These are phyloP conservation scores for Globisporangium middletonii DNA, from an alignment of 352 stramenopile genomes.

Conservation along the genomic window DNA sequence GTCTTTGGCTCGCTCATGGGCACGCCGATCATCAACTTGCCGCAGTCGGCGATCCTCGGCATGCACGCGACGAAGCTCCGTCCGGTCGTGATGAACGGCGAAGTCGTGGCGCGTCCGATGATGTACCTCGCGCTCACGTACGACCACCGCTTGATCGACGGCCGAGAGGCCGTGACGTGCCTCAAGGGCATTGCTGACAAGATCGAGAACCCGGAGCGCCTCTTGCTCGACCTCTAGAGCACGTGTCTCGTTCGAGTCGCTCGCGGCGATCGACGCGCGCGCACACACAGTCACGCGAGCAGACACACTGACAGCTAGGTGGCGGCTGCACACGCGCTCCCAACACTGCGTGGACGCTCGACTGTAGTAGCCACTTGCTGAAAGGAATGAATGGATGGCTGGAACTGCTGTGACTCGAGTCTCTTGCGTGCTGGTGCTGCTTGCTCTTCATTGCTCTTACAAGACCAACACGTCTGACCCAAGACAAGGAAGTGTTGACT, in stretches of 20 bases:
- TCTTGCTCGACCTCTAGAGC: constrained; percentile 94
- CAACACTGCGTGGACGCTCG: too few species aligned
- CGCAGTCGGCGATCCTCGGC: constrained; percentile 97
- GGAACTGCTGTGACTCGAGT: too few species aligned
- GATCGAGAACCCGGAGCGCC: constrained; percentile 93
- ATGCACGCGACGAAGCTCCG: constrained; percentile 99
- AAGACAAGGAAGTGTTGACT: too few species aligned
- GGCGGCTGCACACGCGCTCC: too few species aligned
- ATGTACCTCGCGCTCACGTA: constrained; percentile 99
- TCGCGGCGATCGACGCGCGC: too few species aligned
- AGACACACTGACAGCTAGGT: too few species aligned
- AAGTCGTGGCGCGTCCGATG: constrained; percentile 97
- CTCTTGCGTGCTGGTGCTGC: too few species aligned
- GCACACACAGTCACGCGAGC: too few species aligned
- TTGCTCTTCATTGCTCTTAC: too few species aligned
- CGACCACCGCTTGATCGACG: constrained; percentile 98
- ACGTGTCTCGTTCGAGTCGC: neutral
- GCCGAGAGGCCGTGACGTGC: constrained; percentile 97
- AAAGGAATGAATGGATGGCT: too few species aligned
- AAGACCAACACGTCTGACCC: too few species aligned
- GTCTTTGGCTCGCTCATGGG: constrained; percentile 98
- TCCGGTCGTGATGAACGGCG: constrained; percentile 90
- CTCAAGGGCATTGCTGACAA: constrained; percentile 98
- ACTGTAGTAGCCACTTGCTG: too few species aligned
- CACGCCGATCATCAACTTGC: constrained; percentile 99